Percentiles rank a stretch among this genome's conserved stretches.
Conservation (phyloP, 352 stramenopile genomes). For the Salisapilia sapeloensis region DNA sequence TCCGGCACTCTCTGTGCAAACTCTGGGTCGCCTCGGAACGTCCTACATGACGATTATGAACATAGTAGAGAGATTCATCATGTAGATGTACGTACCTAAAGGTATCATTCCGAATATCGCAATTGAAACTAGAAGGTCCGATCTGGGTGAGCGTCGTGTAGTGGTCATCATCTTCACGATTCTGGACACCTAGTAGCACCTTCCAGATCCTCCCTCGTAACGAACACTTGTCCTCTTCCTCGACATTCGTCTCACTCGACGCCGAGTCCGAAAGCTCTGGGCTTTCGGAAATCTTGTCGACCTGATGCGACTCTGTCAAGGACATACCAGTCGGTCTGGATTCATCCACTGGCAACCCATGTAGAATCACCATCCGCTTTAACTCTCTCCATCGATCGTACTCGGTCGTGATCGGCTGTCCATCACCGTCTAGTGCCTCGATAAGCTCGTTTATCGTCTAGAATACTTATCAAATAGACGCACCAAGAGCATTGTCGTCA, state of each 20-base stretch:
- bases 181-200: slow-evolving; percentile 62
- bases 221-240: slow-evolving; percentile 15
- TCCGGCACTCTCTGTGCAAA: slow-evolving; percentile 82
- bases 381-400: slow-evolving; percentile 73
- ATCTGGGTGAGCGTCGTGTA: slow-evolving; percentile 56
- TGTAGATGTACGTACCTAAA: slow-evolving; percentile 33
- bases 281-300: slow-evolving; percentile 2
- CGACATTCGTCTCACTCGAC: background rate
- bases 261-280: background rate
- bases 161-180: slow-evolving; percentile 25
- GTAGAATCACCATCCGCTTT: slow-evolving; percentile 66
- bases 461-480: too few species aligned
- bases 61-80: background rate
- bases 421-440: too few species aligned
- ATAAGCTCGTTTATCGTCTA: too few species aligned
- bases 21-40: slow-evolving; percentile 74
- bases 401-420: slow-evolving; percentile 31
- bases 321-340: background rate
- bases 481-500: too few species aligned
- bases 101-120: slow-evolving; percentile 85
- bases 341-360: slow-evolving; percentile 45
- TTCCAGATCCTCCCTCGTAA: slow-evolving; percentile 82
- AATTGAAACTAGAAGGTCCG: slow-evolving; percentile 67
- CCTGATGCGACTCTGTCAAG: background rate
- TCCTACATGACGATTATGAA: slow-evolving; percentile 10